Conservation (phyloP, 2,329 filamentous ascomycete genomes). For the Xylaria sp. region DNA sequence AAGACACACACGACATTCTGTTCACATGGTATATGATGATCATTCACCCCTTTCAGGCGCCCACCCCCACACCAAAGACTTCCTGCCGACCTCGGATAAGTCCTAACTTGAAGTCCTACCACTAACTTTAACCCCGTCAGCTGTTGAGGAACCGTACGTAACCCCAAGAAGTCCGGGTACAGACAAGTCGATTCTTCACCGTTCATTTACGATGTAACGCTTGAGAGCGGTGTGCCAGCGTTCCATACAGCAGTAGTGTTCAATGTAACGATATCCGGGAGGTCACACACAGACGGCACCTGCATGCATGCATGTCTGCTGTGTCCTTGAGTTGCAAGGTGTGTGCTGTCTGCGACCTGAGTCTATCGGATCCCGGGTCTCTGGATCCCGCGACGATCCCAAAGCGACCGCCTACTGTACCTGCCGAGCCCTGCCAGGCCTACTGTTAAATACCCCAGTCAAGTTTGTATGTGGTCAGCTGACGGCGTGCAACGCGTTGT, state of each 20-base stretch:
- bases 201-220: slow-evolving; percentile 20
- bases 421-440: not conserved
- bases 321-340: not conserved
- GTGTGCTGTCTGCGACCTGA: slow-evolving; percentile 9
- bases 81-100: slow-evolving; percentile 18
- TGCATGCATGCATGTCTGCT: slow-evolving; percentile 17
- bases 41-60: not conserved
- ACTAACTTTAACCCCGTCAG: not conserved
- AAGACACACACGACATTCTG: not conserved
- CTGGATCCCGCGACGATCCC: slow-evolving; percentile 16
- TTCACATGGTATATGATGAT: slow-evolving; percentile 9
- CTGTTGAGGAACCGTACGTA: slow-evolving; percentile 3
- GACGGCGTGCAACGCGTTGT: not conserved
- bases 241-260: not conserved
- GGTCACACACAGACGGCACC: slow-evolving; percentile 17
- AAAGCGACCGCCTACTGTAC: not conserved
- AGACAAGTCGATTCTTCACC: not conserved
- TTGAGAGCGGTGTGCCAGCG: slow-evolving; percentile 27
- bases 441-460: not conserved
- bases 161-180: not conserved
- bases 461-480: slow-evolving; percentile 22
- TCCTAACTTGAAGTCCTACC: too few relatives aligned
- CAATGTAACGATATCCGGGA: not conserved
- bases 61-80: not conserved
- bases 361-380: slow-evolving; percentile 12